A percentile compares a stretch with the other conserved stretches of the same genome.
Evolutionary conservation across 176 grass and related monocot genomes (phyloP).

Genomic region (Phragmites australis): DNA sequence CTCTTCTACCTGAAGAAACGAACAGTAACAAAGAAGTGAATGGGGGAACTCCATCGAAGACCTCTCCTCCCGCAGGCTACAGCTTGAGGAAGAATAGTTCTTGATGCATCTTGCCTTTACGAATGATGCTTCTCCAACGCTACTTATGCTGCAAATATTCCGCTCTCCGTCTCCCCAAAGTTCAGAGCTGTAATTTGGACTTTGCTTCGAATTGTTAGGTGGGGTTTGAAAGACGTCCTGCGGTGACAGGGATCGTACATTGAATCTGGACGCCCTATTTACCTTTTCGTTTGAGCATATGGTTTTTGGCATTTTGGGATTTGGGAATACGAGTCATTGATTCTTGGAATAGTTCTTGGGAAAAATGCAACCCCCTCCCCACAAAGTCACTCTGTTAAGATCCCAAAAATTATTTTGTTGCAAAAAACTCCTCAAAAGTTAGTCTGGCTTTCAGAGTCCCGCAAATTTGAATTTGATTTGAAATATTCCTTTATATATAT

Average conservation of each 20-base stretch:
- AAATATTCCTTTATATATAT: too few relatives aligned
- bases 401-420: too few relatives aligned
- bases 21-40: slow-evolving; percentile 53
- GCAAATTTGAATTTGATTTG: too few relatives aligned
- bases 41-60: slow-evolving; percentile 51
- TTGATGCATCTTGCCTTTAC: slow-evolving; percentile 35
- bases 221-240: slow-evolving; percentile 5
- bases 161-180: background rate
- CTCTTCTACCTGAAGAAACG: slow-evolving; percentile 19
- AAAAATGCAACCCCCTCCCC: too few relatives aligned
- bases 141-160: slow-evolving; percentile 43
- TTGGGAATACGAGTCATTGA: slow-evolving; percentile 37
- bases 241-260: slow-evolving; percentile 38
- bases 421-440: too few relatives aligned
- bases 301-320: background rate
- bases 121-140: slow-evolving; percentile 35
- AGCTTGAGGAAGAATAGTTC: slow-evolving; percentile 33
- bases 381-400: too few relatives aligned
- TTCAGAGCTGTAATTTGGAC: background rate
- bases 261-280: slow-evolving; percentile 64
- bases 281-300: slow-evolving; percentile 31
- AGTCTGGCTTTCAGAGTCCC: too few relatives aligned
- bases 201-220: slow-evolving; percentile 16
- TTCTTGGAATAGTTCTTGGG: too few relatives aligned
- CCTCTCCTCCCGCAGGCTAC: slow-evolving; percentile 37